Base-by-base conservation (phyloP, 495 filamentous ascomycete species). In the Friedmanniomyces endolithicus region DNA sequence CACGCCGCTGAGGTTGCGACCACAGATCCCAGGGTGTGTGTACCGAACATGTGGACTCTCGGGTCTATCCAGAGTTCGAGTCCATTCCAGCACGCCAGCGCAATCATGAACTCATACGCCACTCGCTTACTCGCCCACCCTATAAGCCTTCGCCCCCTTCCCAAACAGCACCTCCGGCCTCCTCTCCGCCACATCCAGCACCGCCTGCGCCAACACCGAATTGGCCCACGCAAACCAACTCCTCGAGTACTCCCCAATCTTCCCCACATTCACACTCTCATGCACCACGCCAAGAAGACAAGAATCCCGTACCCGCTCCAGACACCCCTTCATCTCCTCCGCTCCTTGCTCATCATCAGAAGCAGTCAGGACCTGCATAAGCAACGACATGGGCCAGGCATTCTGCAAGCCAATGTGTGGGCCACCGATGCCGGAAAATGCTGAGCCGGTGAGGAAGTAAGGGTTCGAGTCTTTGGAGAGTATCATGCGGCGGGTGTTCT, bases 191-290 rank as follows among this genome's bases (percentile, higher is more conserved):
- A 97, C 64, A 70, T 96, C 86, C 25, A 99, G 70, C 48, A 99
- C 86, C 6, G 90, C 94, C 72, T 94, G 86, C 12, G 90, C 86
- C 70, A 94, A 97, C 29, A 99, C 88, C 0, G 87, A 90, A 62
- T 97, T 97, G 17, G 92, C 92, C 92, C 90, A 97, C 12, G 92
- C 87, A 67, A 98, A 97, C 92, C 92, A 98, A 54, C 71, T 65
- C 81, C 85, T 75, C 11, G 90, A 95, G 67, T 92, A 97, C 33
- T 84, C 79, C 27, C 69, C 71, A 20, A 81, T 71, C 45, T 76
- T 73, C 46, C 88, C 81, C 11, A 97, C 92, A 65, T 95, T 81
- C 37, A 99, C 79, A 53, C 86, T 90, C 71, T 99, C 92, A 67
- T 99, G 89, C 1, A 97, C 75, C 24, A 99, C 70, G 0, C 92